Conservation (phyloP, 177 flowering plant genomes). For the Telopea speciosissima region DNA sequence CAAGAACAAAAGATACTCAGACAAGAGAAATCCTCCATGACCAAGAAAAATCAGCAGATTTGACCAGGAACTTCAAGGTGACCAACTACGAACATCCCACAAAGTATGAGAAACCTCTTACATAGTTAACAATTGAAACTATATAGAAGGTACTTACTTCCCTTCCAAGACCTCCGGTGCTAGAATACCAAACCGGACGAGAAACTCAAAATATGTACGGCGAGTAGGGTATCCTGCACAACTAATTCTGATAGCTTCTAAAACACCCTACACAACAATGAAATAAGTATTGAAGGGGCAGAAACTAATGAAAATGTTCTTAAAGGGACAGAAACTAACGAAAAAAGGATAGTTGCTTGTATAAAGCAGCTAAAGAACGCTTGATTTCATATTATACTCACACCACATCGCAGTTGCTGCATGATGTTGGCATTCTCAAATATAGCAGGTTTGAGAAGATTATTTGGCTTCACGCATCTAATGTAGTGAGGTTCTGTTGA, state of each 20-base stretch:
- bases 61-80: background rate
- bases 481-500: constrained; percentile 91
- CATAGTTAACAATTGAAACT: background rate
- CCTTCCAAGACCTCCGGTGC: constrained; percentile 68
- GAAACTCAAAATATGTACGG: constrained; percentile 61
- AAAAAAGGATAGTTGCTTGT: background rate
- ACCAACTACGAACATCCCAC: background rate
- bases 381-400: constrained; percentile 34
- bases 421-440: constrained; percentile 74
- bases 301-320: background rate
- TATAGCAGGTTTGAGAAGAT: constrained; percentile 55
- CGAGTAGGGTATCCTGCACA: constrained; percentile 88
- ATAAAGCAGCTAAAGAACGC: background rate
- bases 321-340: background rate
- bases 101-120: background rate
- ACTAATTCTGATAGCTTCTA: constrained; percentile 90
- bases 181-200: constrained; percentile 62
- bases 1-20: constrained; percentile 9
- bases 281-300: background rate
- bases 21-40: background rate
- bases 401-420: constrained; percentile 93
- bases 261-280: constrained; percentile 64
- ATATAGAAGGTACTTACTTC: constrained; percentile 35
- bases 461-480: constrained; percentile 97
- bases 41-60: background rate